These are phyloP conservation scores for Saccharomyces hybrid DNA, from an alignment of 1,139 yeast species.

Conservation along the genomic window DNA sequence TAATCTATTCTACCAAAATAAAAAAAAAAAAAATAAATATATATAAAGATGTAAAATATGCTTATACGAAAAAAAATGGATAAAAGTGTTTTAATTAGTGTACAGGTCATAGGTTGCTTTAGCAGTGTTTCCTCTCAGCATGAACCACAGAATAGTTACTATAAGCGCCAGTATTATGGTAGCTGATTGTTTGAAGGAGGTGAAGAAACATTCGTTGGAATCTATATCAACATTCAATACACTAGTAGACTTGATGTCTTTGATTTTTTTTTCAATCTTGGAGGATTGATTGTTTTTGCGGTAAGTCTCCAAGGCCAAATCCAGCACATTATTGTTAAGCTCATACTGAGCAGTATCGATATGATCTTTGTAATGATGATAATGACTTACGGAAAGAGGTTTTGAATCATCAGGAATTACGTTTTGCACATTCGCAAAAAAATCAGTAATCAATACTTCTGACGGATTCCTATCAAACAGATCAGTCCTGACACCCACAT, in stretches of 20 bases:
- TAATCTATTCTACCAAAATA: not conserved
- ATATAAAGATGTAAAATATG: not conserved
- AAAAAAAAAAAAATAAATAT: not conserved
- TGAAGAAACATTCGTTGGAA: not conserved
- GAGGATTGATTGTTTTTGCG: not conserved
- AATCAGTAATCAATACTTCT: slow-evolving; percentile 79
- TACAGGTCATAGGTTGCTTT: slow-evolving; percentile 2
- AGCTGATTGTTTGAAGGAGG: not conserved
- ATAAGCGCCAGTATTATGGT: not conserved
- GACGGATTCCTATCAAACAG: slow-evolving; percentile 59
- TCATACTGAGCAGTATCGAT: slow-evolving; percentile 4
- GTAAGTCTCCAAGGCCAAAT: slow-evolving; percentile 16
- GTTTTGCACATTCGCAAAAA: slow-evolving; percentile 88
- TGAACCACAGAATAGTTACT: not conserved
- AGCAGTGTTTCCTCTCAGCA: not conserved
- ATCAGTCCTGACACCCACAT: slow-evolving; percentile 86
- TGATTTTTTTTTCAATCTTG: not conserved
- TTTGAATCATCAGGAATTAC: slow-evolving; percentile 50
- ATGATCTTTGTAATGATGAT: slow-evolving; percentile 4
- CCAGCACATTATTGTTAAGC: slow-evolving; percentile 10
- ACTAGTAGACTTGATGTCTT: not conserved
- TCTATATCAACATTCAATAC: not conserved
- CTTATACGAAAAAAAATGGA: not conserved
- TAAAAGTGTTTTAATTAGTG: not conserved
- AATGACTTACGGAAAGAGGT: slow-evolving; percentile 1